These are phyloP conservation scores for Fonsecaea pugnacius DNA, from an alignment of 2,329 filamentous ascomycete species.

Conservation along the genomic window DNA sequence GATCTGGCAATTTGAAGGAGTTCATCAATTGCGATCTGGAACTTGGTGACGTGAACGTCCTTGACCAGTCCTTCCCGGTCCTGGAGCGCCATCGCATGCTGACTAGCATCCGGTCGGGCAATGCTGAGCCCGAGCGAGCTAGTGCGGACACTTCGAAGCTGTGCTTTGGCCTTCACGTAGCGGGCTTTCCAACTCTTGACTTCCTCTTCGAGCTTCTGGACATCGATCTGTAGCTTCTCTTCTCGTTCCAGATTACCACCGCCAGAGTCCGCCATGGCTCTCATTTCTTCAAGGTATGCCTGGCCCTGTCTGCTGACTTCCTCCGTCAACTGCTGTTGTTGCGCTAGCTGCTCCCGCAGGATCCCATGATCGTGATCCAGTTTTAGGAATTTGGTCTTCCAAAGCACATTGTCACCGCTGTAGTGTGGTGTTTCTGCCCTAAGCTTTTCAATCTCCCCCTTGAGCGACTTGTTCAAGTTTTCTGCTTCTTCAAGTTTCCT, in stretches of 20 bases:
- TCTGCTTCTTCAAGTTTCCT: slow-evolving; percentile 74
- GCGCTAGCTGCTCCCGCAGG: slow-evolving; percentile 65
- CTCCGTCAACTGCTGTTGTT: slow-evolving; percentile 82
- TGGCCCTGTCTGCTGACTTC: slow-evolving; percentile 85
- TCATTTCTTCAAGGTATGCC: slow-evolving; percentile 86
- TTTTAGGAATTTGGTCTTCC: slow-evolving; percentile 63
- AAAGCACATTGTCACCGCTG: slow-evolving; percentile 36
- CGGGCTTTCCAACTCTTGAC: slow-evolving; percentile 88
- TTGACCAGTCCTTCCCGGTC: slow-evolving; percentile 78
- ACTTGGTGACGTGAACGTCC: slow-evolving; percentile 91
- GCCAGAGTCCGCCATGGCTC: slow-evolving; percentile 78
- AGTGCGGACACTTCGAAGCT: slow-evolving; percentile 77
- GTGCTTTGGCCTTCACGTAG: slow-evolving; percentile 85
- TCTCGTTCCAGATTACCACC: slow-evolving; percentile 80
- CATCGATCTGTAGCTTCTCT: slow-evolving; percentile 73
- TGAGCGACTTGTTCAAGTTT: slow-evolving; percentile 76
- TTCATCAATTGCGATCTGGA: slow-evolving; percentile 93
- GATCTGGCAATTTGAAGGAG: slow-evolving; percentile 76
- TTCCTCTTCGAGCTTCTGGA: slow-evolving; percentile 78
- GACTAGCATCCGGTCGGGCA: slow-evolving; percentile 46
- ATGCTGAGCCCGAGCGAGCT: slow-evolving; percentile 74
- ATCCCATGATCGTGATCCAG: slow-evolving; percentile 68
- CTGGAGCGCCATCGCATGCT: slow-evolving; percentile 69
- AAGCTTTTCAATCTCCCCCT: slow-evolving; percentile 70
- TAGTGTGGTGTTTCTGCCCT: slow-evolving; percentile 29